phyloP scores from a whole-genome alignment of 2,329 filamentous ascomycete genomes.

The Microcera coccophila region DNA sequence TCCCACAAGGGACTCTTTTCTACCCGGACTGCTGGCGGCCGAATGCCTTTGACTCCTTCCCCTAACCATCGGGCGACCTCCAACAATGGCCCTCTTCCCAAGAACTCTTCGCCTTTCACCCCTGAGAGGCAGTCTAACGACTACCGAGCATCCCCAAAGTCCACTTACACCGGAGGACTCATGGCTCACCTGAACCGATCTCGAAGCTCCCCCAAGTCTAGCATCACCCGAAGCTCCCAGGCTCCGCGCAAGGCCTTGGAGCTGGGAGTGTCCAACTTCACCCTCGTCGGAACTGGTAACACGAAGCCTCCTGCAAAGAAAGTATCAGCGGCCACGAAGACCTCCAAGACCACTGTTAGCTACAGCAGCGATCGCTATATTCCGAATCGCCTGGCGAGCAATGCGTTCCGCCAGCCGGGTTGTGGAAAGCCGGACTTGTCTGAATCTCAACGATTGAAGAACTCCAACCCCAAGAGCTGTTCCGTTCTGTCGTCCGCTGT shows the following conservation, averaged over 20 bases:
- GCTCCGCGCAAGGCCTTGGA: conserved; percentile 82
- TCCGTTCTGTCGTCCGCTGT: conserved; percentile 72
- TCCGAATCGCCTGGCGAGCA: conserved; percentile 86
- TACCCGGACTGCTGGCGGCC: conserved; percentile 86
- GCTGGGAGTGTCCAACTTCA: conserved; percentile 88
- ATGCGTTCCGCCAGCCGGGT: conserved; percentile 76
- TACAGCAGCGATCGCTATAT: conserved; percentile 92
- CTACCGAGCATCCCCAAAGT: conserved; percentile 56
- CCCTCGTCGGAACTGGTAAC: conserved; percentile 76
- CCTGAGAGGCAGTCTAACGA: conserved; percentile 60
- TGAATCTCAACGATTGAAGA: conserved; percentile 71
- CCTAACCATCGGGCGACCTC: conserved; percentile 63
- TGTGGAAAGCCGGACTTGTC: conserved; percentile 74
- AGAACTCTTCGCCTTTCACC: conserved; percentile 71
- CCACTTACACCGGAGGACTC: conserved; percentile 76
- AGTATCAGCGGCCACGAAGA: conserved; percentile 48
- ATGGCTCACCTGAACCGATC: conserved; percentile 74
- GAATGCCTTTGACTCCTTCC: conserved; percentile 91
- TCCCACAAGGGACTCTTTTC: conserved; percentile 92
- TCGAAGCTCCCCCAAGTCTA: conserved; percentile 91
- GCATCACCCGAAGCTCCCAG: conserved; percentile 72
- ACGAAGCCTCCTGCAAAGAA: conserved; percentile 62
- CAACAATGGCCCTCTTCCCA: conserved; percentile 46
- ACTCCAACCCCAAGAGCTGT: conserved; percentile 66
- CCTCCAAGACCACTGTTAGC: conserved; percentile 73